A percentile compares a stretch with the other conserved stretches of the same genome.
These are phyloP conservation scores for Guillardia theta DNA, from an alignment of 78 protist genomes.

Conservation along the genomic window DNA sequence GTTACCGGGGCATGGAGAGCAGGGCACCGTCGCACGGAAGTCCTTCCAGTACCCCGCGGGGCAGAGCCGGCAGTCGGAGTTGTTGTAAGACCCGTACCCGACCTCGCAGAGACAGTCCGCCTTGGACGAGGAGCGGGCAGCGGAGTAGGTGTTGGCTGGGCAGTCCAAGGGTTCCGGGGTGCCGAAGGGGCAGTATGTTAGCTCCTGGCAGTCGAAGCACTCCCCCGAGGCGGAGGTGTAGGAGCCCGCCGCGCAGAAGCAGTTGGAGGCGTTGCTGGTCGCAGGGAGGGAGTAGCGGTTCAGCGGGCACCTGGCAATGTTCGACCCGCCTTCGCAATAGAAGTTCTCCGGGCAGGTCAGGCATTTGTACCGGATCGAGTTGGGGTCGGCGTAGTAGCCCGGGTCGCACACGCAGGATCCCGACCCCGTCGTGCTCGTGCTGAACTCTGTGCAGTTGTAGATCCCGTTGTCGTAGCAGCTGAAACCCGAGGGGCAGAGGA, in stretches of 20 bases:
- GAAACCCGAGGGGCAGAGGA: background rate
- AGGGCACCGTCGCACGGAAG: background rate
- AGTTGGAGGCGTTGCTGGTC: background rate
- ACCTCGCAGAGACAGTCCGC: too few species aligned
- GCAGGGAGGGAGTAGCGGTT: background rate
- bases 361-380: background rate
- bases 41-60: background rate
- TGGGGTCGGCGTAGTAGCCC: background rate
- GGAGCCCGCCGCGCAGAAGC: background rate
- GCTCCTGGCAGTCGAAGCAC: too few species aligned
- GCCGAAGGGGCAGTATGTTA: too few species aligned
- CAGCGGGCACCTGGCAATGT: background rate
- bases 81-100: too few species aligned
- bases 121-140: too few species aligned
- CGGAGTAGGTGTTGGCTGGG: too few species aligned
- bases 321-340: background rate
- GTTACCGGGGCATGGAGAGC: background rate
- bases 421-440: background rate
- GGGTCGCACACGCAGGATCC: background rate
- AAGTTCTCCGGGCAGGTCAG: background rate
- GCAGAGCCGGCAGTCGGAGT: background rate
- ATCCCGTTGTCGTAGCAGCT: background rate
- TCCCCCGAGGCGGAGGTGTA: too few species aligned
- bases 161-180: too few species aligned
- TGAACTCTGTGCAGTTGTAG: background rate